phyloP scores from a whole-genome alignment of 192 early-diverging fungal genomes.

The Gigaspora rosea region DNA sequence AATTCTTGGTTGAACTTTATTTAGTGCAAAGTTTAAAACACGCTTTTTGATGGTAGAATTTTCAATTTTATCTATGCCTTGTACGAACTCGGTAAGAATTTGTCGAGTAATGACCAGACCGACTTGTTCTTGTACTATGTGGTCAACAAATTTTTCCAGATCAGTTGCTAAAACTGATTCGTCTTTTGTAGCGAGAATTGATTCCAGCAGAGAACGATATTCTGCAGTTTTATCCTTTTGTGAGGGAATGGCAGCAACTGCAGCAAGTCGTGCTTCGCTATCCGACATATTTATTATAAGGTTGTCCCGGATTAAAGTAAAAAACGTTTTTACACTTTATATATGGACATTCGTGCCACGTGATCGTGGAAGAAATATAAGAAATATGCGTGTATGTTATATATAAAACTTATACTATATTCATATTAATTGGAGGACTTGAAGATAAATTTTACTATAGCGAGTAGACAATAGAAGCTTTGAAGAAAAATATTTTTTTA shows the following conservation, averaged over 20 bases:
- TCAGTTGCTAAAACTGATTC: neutral
- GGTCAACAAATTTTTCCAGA: slow-evolving; percentile 32
- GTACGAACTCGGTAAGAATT: slow-evolving; percentile 71
- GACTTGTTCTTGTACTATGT: slow-evolving; percentile 56
- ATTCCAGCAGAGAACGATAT: slow-evolving; percentile 30
- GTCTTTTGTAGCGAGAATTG: neutral
- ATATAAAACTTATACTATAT: too few species aligned
- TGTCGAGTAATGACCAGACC: slow-evolving; percentile 78
- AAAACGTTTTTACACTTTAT: too few species aligned
- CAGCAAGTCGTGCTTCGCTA: neutral
- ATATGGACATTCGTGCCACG: too few species aligned
- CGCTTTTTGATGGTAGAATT: slow-evolving; percentile 51
- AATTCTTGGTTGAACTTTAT: slow-evolving; percentile 66
- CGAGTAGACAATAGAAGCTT: too few species aligned
- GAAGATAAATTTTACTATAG: too few species aligned
- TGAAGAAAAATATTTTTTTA: too few species aligned
- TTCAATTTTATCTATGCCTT: slow-evolving; percentile 52
- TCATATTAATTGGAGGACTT: too few species aligned
- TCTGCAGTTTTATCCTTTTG: slow-evolving; percentile 35
- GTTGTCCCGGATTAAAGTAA: too few species aligned
- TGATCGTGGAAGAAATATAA: too few species aligned
- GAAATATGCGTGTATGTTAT: too few species aligned
- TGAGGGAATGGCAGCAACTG: slow-evolving; percentile 17
- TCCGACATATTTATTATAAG: neutral
- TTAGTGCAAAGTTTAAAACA: slow-evolving; percentile 68